These are phyloP conservation scores for Pleodorina starrii DNA, from an alignment of 139 green algal species.

Conservation along the genomic window DNA sequence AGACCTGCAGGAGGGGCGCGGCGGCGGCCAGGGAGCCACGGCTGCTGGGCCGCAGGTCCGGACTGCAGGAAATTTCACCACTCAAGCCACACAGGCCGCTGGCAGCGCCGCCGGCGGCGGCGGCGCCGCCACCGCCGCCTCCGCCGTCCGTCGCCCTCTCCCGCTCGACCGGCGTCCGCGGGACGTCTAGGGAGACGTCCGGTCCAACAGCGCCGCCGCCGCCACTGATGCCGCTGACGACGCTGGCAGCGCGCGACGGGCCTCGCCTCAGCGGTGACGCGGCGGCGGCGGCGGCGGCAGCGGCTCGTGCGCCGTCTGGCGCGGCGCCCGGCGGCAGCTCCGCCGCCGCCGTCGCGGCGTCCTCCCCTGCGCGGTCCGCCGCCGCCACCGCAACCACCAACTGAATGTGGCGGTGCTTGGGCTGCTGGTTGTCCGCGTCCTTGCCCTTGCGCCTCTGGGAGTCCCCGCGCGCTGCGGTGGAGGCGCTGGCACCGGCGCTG, in stretches of 20 bases:
- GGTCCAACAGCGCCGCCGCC: background rate
- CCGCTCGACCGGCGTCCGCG: background rate
- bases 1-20: background rate
- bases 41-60: background rate
- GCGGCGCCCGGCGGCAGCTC: background rate
- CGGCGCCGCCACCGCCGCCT: too few species aligned
- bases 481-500: background rate
- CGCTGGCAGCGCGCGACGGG: background rate
- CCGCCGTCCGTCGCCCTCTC: background rate
- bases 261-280: too few species aligned
- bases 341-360: background rate
- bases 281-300: background rate
- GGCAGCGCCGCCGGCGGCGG: too few species aligned
- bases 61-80: too few species aligned
- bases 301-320: background rate
- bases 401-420: background rate
- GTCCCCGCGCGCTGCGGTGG: background rate
- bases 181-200: background rate
- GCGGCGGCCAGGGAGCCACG: background rate
- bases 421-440: background rate
- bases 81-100: too few species aligned
- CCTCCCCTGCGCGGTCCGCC: background rate
- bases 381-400: slow-evolving; percentile 6
- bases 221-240: background rate
- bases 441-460: background rate